Conservation (phyloP, 768 basidiomycete species). For the Boletus sp. region DNA sequence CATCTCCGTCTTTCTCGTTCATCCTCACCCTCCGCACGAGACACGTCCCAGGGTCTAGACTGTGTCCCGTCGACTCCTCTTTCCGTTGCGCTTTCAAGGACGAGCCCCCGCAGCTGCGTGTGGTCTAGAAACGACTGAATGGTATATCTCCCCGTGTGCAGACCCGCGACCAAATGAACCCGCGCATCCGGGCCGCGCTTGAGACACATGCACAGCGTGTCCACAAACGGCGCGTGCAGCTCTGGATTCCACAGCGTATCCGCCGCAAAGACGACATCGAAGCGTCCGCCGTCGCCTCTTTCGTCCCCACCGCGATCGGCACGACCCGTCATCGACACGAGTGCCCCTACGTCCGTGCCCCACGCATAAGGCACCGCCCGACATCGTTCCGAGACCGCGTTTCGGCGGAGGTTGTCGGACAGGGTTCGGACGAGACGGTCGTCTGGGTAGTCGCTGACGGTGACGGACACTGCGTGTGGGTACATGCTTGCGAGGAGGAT, state of each 20-base stretch:
- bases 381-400: constrained; percentile 48
- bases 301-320: too few relatives aligned
- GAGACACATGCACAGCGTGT: constrained; percentile 50
- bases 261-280: constrained; percentile 69
- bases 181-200: constrained; percentile 44
- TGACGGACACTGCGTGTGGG: constrained; percentile 38
- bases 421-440: constrained; percentile 56
- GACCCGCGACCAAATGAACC: constrained; percentile 64
- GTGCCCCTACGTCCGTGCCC: constrained; percentile 48
- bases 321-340: constrained; percentile 15
- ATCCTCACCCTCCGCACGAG: constrained; percentile 52
- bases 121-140: constrained; percentile 56
- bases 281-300: constrained; percentile 26
- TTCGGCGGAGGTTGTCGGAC: constrained; percentile 52
- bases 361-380: constrained; percentile 59
- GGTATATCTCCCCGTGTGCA: constrained; percentile 77
- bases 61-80: constrained; percentile 41
- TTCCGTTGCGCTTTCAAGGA: constrained; percentile 46
- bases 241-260: constrained; percentile 80
- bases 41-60: constrained; percentile 51
- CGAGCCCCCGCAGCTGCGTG: constrained; percentile 39
- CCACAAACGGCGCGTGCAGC: constrained; percentile 51
- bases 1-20: constrained; percentile 68
- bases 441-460: constrained; percentile 73
- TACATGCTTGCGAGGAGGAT: constrained; percentile 59